Evolutionary conservation across 805 yeast species (phyloP).

Genomic region (Candida ficus): DNA sequence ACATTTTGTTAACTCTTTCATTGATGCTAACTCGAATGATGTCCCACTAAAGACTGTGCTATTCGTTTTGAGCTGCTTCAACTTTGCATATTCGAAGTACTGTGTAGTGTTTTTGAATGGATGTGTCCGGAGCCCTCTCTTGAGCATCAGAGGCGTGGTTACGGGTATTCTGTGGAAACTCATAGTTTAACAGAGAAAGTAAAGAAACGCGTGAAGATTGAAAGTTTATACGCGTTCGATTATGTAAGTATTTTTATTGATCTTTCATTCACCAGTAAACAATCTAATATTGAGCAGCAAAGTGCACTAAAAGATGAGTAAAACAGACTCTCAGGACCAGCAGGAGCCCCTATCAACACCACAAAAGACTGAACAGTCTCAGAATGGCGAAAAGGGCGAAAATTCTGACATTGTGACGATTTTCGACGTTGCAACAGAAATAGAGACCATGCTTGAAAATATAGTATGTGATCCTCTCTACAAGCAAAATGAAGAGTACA

Average conservation of each 20-base stretch:
- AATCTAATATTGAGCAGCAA: no score
- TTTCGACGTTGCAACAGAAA: constrained; percentile 29
- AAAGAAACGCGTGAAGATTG: not conserved
- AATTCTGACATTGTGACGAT: constrained; percentile 18
- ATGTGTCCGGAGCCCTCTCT: constrained; percentile 5
- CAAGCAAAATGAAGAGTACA: no score
- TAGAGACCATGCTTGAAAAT: constrained; percentile 21
- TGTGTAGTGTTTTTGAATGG: constrained; percentile 5
- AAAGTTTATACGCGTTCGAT: not conserved
- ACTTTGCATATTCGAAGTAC: constrained; percentile 18
- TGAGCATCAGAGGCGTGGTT: not conserved
- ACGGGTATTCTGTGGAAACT: no score
- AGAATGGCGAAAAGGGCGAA: not conserved
- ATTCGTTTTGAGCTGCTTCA: constrained; percentile 12
- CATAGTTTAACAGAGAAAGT: no score
- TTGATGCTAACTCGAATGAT: constrained; percentile 20
- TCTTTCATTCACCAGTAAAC: no score
- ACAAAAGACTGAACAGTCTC: no score
- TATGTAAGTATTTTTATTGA: not conserved
- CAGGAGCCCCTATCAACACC: not conserved
- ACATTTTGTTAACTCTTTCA: constrained; percentile 8
- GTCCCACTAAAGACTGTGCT: constrained; percentile 24
- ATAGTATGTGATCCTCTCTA: no score
- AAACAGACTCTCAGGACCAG: no score
- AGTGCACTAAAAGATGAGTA: no score